A percentile compares a stretch with the other conserved stretches of the same genome.
Evolutionary conservation across 805 yeast species (phyloP).

Genomic region (Peterozyma toletana): DNA sequence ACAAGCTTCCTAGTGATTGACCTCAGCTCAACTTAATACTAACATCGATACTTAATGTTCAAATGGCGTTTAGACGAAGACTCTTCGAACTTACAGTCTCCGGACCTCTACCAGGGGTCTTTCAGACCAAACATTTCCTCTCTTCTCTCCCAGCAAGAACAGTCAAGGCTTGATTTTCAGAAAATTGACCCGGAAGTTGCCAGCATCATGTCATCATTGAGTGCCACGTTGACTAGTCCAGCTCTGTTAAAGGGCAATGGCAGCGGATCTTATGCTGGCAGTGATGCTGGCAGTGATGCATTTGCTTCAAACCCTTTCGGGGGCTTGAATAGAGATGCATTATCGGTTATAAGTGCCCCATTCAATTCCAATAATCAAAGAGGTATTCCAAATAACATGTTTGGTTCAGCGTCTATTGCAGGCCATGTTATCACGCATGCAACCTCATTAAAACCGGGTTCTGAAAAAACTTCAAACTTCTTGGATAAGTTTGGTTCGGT

Average conservation of each 20-base stretch:
- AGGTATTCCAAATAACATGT: conserved; percentile 28
- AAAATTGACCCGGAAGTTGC: conserved; percentile 18
- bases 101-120: too few relatives aligned
- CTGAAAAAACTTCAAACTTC: conserved; percentile 33
- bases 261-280: conserved; percentile 23
- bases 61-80: too few relatives aligned
- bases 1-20: too few relatives aligned
- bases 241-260: conserved; percentile 10
- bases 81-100: too few relatives aligned
- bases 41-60: too few relatives aligned
- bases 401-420: conserved; percentile 57
- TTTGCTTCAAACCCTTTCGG: conserved; percentile 23
- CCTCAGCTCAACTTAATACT: too few relatives aligned
- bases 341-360: conserved; percentile 40
- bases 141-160: too few relatives aligned
- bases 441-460: conserved; percentile 30
- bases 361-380: conserved; percentile 23
- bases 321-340: conserved; percentile 39
- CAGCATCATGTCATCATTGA: conserved; percentile 23
- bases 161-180: not conserved
- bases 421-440: conserved; percentile 41
- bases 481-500: conserved; percentile 57
- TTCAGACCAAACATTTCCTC: too few relatives aligned
- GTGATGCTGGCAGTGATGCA: conserved; percentile 33
- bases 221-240: conserved; percentile 10